Evolutionary conservation across 805 yeast species (phyloP).

Genomic region (Yarrowia sp.): DNA sequence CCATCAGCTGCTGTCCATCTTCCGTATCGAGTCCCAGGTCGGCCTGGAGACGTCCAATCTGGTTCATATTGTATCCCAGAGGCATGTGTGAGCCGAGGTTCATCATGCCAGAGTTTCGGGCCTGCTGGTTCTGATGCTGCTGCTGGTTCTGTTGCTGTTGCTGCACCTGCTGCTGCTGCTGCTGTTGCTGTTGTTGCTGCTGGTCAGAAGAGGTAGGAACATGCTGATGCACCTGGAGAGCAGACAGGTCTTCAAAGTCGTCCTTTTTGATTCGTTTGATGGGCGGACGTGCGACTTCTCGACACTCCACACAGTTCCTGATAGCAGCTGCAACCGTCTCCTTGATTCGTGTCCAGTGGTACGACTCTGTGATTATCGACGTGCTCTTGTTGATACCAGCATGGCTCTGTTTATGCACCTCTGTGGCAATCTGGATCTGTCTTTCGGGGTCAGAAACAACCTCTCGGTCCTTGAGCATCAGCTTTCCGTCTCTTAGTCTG

Average conservation of each 20-base stretch:
- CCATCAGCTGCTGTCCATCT: conserved; percentile 48
- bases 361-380: conserved; percentile 66
- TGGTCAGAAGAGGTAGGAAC: neutral
- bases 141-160: neutral
- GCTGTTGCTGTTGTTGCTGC: neutral
- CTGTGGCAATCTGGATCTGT: conserved; percentile 71
- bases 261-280: conserved; percentile 33
- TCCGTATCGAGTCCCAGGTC: conserved; percentile 42
- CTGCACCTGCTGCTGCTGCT: neutral
- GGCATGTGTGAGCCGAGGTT: conserved; percentile 9
- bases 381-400: conserved; percentile 90
- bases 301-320: conserved; percentile 70
- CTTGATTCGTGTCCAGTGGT: conserved; percentile 90
- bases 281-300: conserved; percentile 43
- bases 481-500: conserved; percentile 62
- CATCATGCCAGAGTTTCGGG: neutral
- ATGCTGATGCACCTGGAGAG: conserved; percentile 8
- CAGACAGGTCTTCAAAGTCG: conserved; percentile 30
- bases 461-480: conserved; percentile 73
- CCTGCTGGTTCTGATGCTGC: conserved; percentile 18
- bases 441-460: conserved; percentile 74
- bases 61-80: conserved; percentile 10
- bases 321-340: conserved; percentile 80
- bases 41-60: conserved; percentile 25
- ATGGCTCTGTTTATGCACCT: conserved; percentile 66